These are phyloP conservation scores for Apiospora arundinis DNA, from an alignment of 2,329 filamentous ascomycete species.

Conservation along the genomic window DNA sequence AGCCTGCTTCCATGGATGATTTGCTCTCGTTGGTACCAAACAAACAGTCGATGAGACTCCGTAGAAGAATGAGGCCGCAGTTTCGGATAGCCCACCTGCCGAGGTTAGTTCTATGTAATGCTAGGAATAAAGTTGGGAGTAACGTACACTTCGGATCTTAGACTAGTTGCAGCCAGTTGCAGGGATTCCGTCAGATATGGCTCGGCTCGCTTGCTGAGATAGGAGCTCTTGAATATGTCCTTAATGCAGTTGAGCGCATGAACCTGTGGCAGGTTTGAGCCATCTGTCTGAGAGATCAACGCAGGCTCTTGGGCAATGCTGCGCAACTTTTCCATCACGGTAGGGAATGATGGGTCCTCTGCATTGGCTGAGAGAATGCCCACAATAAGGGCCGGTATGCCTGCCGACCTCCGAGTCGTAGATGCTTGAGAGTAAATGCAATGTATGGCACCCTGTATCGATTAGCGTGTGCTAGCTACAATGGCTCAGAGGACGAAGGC, in stretches of 20 bases:
- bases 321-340: conserved; percentile 68
- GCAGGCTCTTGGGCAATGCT: conserved; percentile 62
- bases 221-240: conserved; percentile 86
- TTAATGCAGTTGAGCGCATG: conserved; percentile 94
- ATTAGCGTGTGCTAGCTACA: conserved; percentile 25
- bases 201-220: conserved; percentile 75
- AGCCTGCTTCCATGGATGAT: conserved; percentile 62
- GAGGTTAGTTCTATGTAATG: neutral
- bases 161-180: conserved; percentile 77
- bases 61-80: conserved; percentile 86
- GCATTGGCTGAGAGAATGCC: conserved; percentile 77
- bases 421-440: conserved; percentile 79
- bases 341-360: conserved; percentile 64
- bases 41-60: conserved; percentile 81
- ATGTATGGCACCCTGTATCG: conserved; percentile 62
- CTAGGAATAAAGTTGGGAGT: neutral
- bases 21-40: conserved; percentile 80
- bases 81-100: conserved; percentile 90
- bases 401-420: conserved; percentile 89
- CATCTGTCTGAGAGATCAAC: conserved; percentile 62
- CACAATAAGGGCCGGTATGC: conserved; percentile 85
- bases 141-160: conserved; percentile 77
- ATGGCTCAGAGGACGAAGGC: conserved; percentile 1
- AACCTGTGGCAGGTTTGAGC: conserved; percentile 81
- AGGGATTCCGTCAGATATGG: conserved; percentile 75